Percentiles rank a stretch among this genome's conserved stretches.
These are phyloP conservation scores for Alternaria brassicicola DNA, from an alignment of 2,329 filamentous ascomycete genomes.

Conservation along the genomic window DNA sequence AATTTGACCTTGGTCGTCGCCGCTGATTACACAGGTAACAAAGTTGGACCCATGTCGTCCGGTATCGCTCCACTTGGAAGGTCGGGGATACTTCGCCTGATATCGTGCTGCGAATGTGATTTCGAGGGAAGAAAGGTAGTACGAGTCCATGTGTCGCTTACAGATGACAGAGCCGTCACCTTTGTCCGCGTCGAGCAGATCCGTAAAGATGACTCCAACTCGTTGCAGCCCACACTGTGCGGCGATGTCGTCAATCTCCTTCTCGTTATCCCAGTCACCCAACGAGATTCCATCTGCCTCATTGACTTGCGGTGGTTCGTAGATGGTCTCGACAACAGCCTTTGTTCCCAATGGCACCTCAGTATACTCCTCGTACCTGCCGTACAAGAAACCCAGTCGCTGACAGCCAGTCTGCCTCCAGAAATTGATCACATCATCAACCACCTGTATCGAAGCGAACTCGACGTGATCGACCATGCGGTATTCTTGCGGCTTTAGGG, in stretches of 20 bases:
- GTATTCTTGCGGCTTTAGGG: constrained; percentile 88
- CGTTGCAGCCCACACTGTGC: constrained; percentile 82
- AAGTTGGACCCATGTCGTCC: constrained; percentile 95
- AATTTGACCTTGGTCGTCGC: constrained; percentile 87
- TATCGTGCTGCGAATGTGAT: constrained; percentile 86
- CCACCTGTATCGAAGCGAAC: constrained; percentile 82
- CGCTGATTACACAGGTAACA: constrained; percentile 94
- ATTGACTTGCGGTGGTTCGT: constrained; percentile 89
- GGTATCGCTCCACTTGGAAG: constrained; percentile 96
- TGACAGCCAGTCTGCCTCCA: constrained; percentile 88
- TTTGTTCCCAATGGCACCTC: constrained; percentile 94
- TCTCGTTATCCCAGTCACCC: constrained; percentile 82
- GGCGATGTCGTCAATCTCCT: constrained; percentile 80
- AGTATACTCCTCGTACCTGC: constrained; percentile 85
- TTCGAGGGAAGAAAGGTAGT: constrained; percentile 91
- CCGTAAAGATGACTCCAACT: constrained; percentile 93
- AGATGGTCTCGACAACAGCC: constrained; percentile 94
- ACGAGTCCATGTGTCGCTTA: constrained; percentile 94
- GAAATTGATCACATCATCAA: constrained; percentile 88
- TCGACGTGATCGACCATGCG: constrained; percentile 99
- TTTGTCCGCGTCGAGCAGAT: constrained; percentile 80
- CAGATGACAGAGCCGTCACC: constrained; percentile 88
- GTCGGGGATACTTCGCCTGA: constrained; percentile 85
- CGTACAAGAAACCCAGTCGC: constrained; percentile 88
- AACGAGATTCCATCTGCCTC: constrained; percentile 88